Evolutionary conservation across 495 filamentous ascomycete species (phyloP).

Genomic region (Xanthoparmelia taractica): DNA sequence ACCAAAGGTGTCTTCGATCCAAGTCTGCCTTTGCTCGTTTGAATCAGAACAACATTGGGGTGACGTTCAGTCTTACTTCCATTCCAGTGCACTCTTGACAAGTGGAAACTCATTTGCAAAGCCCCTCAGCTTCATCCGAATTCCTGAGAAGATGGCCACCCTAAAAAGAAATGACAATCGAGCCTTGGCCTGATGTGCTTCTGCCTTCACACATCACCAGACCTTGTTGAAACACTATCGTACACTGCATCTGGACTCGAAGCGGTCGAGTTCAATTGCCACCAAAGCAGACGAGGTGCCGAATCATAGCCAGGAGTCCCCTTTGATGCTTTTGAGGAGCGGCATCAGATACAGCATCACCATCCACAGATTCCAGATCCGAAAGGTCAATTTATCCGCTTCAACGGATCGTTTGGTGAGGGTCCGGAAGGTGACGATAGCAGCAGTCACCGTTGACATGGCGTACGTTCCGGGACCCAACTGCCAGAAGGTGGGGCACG

Average conservation of each 20-base stretch:
- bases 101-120: not conserved
- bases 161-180: not conserved
- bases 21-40: too few species aligned
- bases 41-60: too few species aligned
- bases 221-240: not conserved
- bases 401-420: not conserved
- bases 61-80: too few species aligned
- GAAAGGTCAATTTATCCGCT: conserved; percentile 19
- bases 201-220: not conserved
- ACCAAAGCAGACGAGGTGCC: not conserved
- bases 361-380: conserved; percentile 19
- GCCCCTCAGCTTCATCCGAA: not conserved
- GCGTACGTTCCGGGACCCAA: not conserved
- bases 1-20: too few species aligned
- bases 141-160: not conserved
- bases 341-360: conserved; percentile 16
- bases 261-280: not conserved
- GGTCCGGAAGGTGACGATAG: conserved; percentile 6
- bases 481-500: conserved; percentile 2
- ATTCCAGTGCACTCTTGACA: too few species aligned
- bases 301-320: conserved; percentile 5
- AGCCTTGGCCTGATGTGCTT: not conserved
- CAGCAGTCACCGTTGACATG: not conserved
- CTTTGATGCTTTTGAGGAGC: conserved; percentile 12
- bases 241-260: not conserved